Percentiles rank a stretch among this genome's conserved stretches.
These are phyloP conservation scores for Rhodamnia argentea DNA, from an alignment of 345 rosid genomes.

Conservation along the genomic window DNA sequence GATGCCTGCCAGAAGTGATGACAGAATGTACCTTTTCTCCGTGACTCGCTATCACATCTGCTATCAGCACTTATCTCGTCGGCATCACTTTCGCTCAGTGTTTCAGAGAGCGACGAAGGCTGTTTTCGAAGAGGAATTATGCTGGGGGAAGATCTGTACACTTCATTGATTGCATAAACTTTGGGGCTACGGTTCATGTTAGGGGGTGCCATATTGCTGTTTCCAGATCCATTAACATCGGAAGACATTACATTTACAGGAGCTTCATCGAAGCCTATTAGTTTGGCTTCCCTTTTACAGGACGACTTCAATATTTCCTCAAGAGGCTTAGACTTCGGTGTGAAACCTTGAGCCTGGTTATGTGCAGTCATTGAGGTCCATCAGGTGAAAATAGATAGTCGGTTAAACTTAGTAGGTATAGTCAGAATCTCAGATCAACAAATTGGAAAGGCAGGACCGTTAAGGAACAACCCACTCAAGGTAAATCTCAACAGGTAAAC, in stretches of 20 bases:
- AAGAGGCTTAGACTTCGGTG: constrained; percentile 32
- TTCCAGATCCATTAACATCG: constrained; percentile 12
- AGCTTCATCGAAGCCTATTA: constrained; percentile 76
- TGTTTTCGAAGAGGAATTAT: constrained; percentile 9
- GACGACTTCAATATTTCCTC: constrained; percentile 45
- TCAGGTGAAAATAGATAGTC: background rate
- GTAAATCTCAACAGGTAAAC: background rate
- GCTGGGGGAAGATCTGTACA: background rate
- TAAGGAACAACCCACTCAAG: background rate
- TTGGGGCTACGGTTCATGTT: background rate
- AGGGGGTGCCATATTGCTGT: constrained; percentile 12
- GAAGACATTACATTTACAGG: constrained; percentile 33
- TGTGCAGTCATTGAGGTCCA: background rate
- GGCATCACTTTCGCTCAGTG: background rate
- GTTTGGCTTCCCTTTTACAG: constrained; percentile 41
- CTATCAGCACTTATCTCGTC: background rate
- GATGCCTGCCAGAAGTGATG: background rate
- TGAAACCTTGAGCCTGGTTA: constrained; percentile 47
- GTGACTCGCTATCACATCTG: background rate
- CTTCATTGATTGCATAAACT: background rate
- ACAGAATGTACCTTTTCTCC: background rate
- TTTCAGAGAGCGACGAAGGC: background rate
- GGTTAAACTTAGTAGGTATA: background rate
- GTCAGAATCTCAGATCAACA: background rate
- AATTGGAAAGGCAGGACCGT: background rate